Base-by-base conservation (phyloP, 164 flowering plant species). In the Aristolochia californica region DNA sequence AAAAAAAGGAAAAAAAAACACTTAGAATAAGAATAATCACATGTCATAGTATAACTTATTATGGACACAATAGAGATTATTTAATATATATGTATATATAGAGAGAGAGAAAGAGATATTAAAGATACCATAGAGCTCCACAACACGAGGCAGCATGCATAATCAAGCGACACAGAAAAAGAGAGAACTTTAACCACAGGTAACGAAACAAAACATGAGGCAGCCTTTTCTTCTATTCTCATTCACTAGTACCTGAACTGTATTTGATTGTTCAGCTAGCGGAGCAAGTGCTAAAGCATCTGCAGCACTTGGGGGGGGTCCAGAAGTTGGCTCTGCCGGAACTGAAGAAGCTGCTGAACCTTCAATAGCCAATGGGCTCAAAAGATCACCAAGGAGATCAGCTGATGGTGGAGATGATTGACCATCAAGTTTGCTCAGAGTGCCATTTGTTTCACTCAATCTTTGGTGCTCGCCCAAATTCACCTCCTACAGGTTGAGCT, bases 311-410 rank as follows among this genome's bases (percentile, higher is more conserved):
- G 76, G 54, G 68, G 68, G 60, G 57, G 84, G 45, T 12, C 66
- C 62, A 30, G 43, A 13, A 67, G 48, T 68, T 49, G 70, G 83
- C 65, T 83, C 83, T 62, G 80, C 45, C 45, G 77, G 69, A 21
- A 49, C 58, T 44, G 72, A 27, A 62, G 69, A 62, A 64, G 59
- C 72, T 26, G 95, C 87, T 55, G 97, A 93, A 26, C 85, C 97
- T 77, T 94, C 99, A 66, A 90, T 86, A 65, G 97, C 88, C 50
- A 90, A 77, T 30, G 93, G 84, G 45, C 96, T 84, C 70, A 91
- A 74, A 56, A 94, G 83, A 80, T 94, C 99, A 64, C 89, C 89
- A 67, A 94, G 91, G 54, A 87, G 81, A 75, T 90, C 97, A 17
- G 84, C 70, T 62, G 97, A 67, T 48, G 94, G 81, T 15, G 71